These are phyloP conservation scores for Polyporus tsugae DNA, from an alignment of 1,284 basidiomycete species.

Conservation along the genomic window DNA sequence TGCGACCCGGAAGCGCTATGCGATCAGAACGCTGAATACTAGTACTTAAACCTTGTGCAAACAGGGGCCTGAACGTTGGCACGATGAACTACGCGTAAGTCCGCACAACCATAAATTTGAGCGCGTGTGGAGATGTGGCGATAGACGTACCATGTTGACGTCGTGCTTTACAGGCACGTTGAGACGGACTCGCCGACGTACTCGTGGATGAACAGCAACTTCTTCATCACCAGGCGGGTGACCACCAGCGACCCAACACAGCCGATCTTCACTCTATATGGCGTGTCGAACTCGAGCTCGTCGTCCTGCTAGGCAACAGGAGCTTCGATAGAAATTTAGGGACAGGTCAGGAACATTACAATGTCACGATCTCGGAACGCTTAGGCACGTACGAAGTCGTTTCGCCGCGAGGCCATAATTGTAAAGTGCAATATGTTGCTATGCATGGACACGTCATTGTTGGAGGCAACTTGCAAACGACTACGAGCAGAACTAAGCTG, in stretches of 20 bases:
- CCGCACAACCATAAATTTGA: not conserved
- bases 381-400: too few relatives aligned
- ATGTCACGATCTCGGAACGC: too few relatives aligned
- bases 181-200: constrained; percentile 7
- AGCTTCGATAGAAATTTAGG: too few relatives aligned
- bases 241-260: too few relatives aligned
- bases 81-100: not conserved
- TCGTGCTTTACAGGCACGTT: not conserved
- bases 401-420: too few relatives aligned
- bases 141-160: not conserved
- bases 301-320: not conserved
- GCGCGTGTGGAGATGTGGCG: not conserved
- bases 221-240: not conserved
- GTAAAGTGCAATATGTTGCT: too few relatives aligned
- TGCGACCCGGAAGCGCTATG: not conserved
- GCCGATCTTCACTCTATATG: not conserved
- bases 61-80: not conserved
- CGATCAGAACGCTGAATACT: not conserved
- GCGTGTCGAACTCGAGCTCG: not conserved
- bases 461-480: too few relatives aligned
- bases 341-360: too few relatives aligned
- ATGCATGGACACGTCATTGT: too few relatives aligned
- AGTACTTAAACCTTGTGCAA: not conserved
- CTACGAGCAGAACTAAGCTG: too few relatives aligned
- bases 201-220: constrained; percentile 7